phyloP scores from a whole-genome alignment of 1,284 basidiomycete species.

The Tremellales sp. region DNA sequence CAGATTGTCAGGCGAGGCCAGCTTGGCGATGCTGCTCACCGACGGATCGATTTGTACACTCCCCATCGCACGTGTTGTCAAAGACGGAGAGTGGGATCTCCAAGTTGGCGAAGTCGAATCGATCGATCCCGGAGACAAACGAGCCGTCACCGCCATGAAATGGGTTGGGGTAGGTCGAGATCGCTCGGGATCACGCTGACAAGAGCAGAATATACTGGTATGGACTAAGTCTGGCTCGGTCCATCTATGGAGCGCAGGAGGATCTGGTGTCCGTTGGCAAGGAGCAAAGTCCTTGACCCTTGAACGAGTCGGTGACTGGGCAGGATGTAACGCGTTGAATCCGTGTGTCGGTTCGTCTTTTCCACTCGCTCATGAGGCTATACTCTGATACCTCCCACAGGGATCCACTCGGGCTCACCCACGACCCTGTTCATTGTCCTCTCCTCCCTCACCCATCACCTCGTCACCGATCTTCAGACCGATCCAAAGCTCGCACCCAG shows the following conservation, averaged over 20 bases:
- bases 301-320: slow-evolving; percentile 39
- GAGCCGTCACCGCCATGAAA: slow-evolving; percentile 24
- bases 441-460: slow-evolving; percentile 32
- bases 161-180: slow-evolving; percentile 29
- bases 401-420: neutral
- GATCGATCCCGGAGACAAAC: slow-evolving; percentile 18
- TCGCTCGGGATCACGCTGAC: neutral
- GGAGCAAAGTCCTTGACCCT: slow-evolving; percentile 18
- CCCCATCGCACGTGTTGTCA: slow-evolving; percentile 11
- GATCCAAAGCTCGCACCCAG: slow-evolving; percentile 21
- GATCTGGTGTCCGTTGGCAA: slow-evolving; percentile 12
- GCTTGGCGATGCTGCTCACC: slow-evolving; percentile 24
- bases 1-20: slow-evolving; percentile 16
- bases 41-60: slow-evolving; percentile 25
- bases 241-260: slow-evolving; percentile 18
- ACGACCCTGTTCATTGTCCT: slow-evolving; percentile 18
- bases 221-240: slow-evolving; percentile 39
- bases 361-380: neutral
- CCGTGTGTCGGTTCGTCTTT: slow-evolving; percentile 32
- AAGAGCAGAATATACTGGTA: slow-evolving; percentile 24
- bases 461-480: slow-evolving; percentile 26
- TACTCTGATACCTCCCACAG: neutral
- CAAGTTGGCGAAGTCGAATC: slow-evolving; percentile 5
- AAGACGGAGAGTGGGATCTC: slow-evolving; percentile 7
- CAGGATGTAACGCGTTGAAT: slow-evolving; percentile 32